Evolutionary conservation across 495 filamentous ascomycete genomes (phyloP).

Genomic region (Trichoderma reesei): DNA sequence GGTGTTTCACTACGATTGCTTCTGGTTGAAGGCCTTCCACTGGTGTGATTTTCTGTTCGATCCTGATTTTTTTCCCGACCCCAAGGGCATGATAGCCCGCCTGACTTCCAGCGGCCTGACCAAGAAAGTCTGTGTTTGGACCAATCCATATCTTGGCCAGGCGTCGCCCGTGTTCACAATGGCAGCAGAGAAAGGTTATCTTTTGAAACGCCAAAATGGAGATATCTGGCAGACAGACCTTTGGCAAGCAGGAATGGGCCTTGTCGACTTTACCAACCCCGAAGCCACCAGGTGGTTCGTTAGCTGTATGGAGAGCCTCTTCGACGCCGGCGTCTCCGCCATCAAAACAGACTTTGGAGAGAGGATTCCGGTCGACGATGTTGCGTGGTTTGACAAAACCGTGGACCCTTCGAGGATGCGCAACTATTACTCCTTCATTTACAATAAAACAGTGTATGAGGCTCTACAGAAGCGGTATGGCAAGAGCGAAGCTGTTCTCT

Average conservation of each 20-base stretch:
- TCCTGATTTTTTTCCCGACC: constrained; percentile 57
- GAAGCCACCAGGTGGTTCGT: constrained; percentile 52
- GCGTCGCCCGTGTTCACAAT: constrained; percentile 54
- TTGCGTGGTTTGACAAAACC: constrained; percentile 46
- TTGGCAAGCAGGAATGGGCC: constrained; percentile 67
- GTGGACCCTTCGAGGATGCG: constrained; percentile 56
- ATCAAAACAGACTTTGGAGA: constrained; percentile 72
- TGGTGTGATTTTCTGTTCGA: constrained; percentile 71
- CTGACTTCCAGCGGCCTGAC: constrained; percentile 47
- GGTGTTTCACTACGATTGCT: constrained; percentile 64
- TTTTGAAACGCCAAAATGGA: constrained; percentile 58
- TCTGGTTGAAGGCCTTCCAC: constrained; percentile 56
- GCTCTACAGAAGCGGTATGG: constrained; percentile 51
- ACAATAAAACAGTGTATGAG: constrained; percentile 61
- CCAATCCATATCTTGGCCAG: constrained; percentile 62
- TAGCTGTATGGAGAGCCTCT: constrained; percentile 46
- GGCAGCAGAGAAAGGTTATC: constrained; percentile 56
- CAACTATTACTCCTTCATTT: constrained; percentile 64
- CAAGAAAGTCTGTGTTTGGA: constrained; percentile 60
- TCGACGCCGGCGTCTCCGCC: constrained; percentile 55
- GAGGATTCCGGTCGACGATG: constrained; percentile 53
- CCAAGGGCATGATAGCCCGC: constrained; percentile 49
- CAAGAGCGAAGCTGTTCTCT: constrained; percentile 50
- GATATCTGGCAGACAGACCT: constrained; percentile 67
- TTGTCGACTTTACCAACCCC: constrained; percentile 67